These are phyloP conservation scores for Pouteria campechiana DNA, from an alignment of 179 eudicot genomes.

Conservation along the genomic window DNA sequence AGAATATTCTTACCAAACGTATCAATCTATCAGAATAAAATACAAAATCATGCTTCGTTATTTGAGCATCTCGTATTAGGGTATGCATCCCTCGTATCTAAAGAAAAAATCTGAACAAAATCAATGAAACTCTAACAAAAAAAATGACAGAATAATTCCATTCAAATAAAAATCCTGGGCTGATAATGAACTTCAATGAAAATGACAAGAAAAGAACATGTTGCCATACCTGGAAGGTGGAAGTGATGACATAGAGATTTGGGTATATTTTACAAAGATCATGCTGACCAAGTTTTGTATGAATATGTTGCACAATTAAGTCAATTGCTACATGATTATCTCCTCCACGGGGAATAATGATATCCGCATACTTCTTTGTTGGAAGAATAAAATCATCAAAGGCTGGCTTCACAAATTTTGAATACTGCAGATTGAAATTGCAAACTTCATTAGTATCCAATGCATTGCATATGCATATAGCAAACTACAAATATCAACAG, in stretches of 20 bases:
- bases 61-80: constrained; percentile 84
- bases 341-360: constrained; percentile 93
- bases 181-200: not conserved
- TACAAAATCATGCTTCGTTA: constrained; percentile 88
- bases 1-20: constrained; percentile 58
- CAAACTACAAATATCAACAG: not conserved
- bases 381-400: constrained; percentile 96
- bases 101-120: not conserved
- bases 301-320: constrained; percentile 89
- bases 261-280: constrained; percentile 93
- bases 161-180: too few species aligned
- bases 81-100: constrained; percentile 98
- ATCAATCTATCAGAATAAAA: constrained; percentile 91
- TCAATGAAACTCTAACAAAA: not conserved
- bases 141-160: too few species aligned
- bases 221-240: constrained; percentile 74
- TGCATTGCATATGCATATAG: not conserved
- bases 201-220: constrained; percentile 1
- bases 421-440: constrained; percentile 51
- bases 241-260: constrained; percentile 73
- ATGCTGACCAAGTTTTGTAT: constrained; percentile 87
- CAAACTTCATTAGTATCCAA: not conserved
- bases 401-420: constrained; percentile 93
- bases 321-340: constrained; percentile 94
- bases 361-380: constrained; percentile 90